Conservation (phyloP, 2,329 filamentous ascomycete genomes). For the Juglanconis juglandina region DNA sequence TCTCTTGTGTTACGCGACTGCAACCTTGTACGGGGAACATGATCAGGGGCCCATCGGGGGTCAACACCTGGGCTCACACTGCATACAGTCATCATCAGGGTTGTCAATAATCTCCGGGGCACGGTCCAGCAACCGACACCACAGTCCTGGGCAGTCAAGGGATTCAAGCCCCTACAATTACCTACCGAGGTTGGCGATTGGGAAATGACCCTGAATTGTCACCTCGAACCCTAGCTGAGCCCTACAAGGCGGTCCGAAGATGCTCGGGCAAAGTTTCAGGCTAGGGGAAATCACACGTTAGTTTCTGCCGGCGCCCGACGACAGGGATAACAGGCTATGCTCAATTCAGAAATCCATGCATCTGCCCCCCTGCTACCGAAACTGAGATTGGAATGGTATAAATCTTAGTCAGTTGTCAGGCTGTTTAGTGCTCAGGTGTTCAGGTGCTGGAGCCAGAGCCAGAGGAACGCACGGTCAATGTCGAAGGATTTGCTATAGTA, state of each 20-base stretch:
- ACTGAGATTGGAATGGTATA: too few species aligned
- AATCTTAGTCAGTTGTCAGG: too few species aligned
- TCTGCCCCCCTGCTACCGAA: background rate
- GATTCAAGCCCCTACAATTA: background rate
- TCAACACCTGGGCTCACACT: too few species aligned
- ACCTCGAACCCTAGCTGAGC: background rate
- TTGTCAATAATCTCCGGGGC: background rate
- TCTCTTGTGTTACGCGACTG: background rate
- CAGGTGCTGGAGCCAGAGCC: too few species aligned
- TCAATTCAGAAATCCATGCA: background rate
- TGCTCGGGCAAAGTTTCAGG: background rate
- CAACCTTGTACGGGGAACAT: background rate
- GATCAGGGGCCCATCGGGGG: background rate
- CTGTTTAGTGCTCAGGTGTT: too few species aligned
- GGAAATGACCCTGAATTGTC: too few species aligned
- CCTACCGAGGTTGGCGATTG: too few species aligned
- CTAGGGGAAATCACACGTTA: background rate
- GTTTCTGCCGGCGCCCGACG: background rate
- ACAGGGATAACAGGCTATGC: background rate
- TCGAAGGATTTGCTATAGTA: too few species aligned
- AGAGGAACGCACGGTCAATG: too few species aligned
- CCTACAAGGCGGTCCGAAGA: background rate
- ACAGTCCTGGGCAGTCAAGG: background rate
- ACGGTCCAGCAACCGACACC: background rate
- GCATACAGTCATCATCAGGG: background rate